phyloP scores from a whole-genome alignment of 1,284 basidiomycete species.

The Rhizopogon parksii region DNA sequence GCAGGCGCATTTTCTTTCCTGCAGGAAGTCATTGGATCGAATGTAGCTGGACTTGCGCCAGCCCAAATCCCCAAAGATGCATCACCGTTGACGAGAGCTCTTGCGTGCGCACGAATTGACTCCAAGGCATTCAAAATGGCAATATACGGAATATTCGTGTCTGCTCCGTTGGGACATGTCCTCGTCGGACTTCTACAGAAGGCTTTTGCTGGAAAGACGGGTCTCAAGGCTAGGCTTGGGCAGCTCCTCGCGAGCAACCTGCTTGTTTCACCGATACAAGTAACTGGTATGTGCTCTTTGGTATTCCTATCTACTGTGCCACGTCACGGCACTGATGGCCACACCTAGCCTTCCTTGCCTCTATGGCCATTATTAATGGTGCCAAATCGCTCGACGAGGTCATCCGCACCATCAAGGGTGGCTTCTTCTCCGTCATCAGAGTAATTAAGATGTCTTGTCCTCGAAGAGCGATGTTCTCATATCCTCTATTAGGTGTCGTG shows the following conservation, averaged over 20 bases:
- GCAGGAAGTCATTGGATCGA: conserved; percentile 75
- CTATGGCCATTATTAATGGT: conserved; percentile 82
- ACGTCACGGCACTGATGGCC: conserved; percentile 16
- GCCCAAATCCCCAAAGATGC: conserved; percentile 47
- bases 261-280: conserved; percentile 73
- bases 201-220: conserved; percentile 72
- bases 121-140: conserved; percentile 74
- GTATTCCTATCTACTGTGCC: neutral
- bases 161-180: conserved; percentile 77
- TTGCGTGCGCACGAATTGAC: conserved; percentile 55
- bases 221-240: conserved; percentile 57
- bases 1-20: conserved; percentile 65
- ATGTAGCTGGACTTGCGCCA: conserved; percentile 54
- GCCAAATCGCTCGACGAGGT: conserved; percentile 64
- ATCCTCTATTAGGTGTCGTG: conserved; percentile 23
- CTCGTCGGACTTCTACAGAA: conserved; percentile 69
- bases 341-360: conserved; percentile 53
- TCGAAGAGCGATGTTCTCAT: conserved; percentile 3
- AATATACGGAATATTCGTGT: conserved; percentile 76
- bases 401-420: conserved; percentile 62
- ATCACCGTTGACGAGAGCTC: conserved; percentile 42
- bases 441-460: conserved; percentile 32
- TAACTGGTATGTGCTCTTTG: conserved; percentile 40
- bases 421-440: conserved; percentile 71
- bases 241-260: conserved; percentile 78